Evolutionary conservation across 495 filamentous ascomycete genomes (phyloP), one percentile per base, ranked within the genome.

Genomic region (Choiromyces venosus): DNA sequence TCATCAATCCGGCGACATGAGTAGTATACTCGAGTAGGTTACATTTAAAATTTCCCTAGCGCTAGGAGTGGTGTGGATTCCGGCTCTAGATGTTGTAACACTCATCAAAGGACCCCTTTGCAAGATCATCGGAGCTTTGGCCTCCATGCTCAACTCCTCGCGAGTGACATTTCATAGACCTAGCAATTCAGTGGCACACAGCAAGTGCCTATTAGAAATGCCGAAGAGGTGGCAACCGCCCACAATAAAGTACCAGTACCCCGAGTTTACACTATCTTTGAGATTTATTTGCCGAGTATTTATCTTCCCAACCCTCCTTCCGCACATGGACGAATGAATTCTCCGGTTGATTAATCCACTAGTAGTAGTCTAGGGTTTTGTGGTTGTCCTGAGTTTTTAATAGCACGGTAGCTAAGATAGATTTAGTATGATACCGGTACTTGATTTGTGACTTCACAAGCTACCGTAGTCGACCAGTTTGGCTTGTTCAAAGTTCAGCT

Each of bases 371-470:
- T 29, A 61, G 52, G 12, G 25, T 18, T 61, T 61, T 16, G 21
- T 61, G 14, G 6, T 29, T 61, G 52, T 61, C 33, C 52, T 6
- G 52, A 33, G 52, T 61, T 61, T 61, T 61, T 61, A 61, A 61
- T 61, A 61, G 52, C 25, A 14, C 52, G 52, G 52, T 61, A 61
- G 33, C 52, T 61, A 61, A n/a, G 52, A 25, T 61, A 4, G 52
- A 33, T 61, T 61, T 61, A n/a, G n/a, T n/a, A n/a, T n/a, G 52
- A 61, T 61, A 61, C 25, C 52, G 52, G 52, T 61, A 61, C 52
- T 61, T 61, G 12, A 10, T 61, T 33, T 33, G 52, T 14, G 52
- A 33, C 52, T 33, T 56, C 46, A 56, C 46, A 25, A 56, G 46
- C 46, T 56, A 56, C 46, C n/a, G 46, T 18, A 29, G 52, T 33